Evolutionary conservation across 768 basidiomycete species (phyloP).

Genomic region (Dictyophora rubrovolvata): DNA sequence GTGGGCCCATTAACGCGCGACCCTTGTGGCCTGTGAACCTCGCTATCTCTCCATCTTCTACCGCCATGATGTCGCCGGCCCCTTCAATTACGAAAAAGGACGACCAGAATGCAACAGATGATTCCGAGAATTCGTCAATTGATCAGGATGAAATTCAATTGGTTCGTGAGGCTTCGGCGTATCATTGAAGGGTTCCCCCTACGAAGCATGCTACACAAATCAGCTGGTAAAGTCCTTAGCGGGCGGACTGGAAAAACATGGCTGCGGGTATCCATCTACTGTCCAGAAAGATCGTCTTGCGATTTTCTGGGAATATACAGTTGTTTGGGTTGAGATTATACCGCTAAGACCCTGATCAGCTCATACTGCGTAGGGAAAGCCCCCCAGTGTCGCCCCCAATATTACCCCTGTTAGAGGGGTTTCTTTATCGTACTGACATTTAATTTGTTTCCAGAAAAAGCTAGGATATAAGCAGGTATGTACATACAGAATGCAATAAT

Average conservation of each 20-base stretch:
- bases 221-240: slow-evolving; percentile 5
- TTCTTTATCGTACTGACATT: slow-evolving; percentile 41
- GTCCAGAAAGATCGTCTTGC: slow-evolving; percentile 4
- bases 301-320: slow-evolving; percentile 21
- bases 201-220: slow-evolving; percentile 6
- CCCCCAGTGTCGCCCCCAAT: slow-evolving; percentile 59
- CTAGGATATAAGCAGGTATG: slow-evolving; percentile 74
- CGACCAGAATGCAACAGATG: slow-evolving; percentile 9
- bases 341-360: slow-evolving; percentile 96
- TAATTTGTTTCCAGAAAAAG: slow-evolving; percentile 38
- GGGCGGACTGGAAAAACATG: not conserved
- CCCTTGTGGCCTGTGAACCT: not conserved
- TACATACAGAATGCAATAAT: not conserved
- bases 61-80: not conserved
- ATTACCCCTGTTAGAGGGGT: slow-evolving; percentile 30
- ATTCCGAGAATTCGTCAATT: slow-evolving; percentile 20
- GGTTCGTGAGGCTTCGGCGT: slow-evolving; percentile 32
- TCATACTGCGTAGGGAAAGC: slow-evolving; percentile 98
- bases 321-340: slow-evolving; percentile 85
- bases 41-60: not conserved
- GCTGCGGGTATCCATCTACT: slow-evolving; percentile 10
- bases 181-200: slow-evolving; percentile 22
- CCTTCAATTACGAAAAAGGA: not conserved
- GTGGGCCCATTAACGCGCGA: not conserved
- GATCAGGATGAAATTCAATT: slow-evolving; percentile 45